Conservation (phyloP, 768 basidiomycete genomes). For the Sporobolomyces roseus region DNA sequence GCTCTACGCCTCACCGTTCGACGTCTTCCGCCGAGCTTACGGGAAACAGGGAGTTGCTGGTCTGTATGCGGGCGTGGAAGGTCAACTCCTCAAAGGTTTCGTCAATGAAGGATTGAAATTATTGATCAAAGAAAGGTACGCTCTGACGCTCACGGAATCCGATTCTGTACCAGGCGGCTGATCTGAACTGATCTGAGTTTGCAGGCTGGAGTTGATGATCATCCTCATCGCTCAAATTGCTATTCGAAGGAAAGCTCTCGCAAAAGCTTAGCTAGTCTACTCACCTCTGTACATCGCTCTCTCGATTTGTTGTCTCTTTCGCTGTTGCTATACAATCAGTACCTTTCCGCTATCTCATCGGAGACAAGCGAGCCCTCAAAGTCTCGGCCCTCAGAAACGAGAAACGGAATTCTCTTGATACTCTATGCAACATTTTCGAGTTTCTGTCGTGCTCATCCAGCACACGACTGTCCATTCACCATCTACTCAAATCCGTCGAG, state of each 20-base stretch:
- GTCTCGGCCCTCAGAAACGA: not conserved
- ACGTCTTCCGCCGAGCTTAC: constrained; percentile 41
- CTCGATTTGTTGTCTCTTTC: too few species aligned
- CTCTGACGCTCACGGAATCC: not conserved
- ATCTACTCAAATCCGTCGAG: too few species aligned
- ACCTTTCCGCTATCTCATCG: too few species aligned
- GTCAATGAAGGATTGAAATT: constrained; percentile 61
- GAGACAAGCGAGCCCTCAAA: too few species aligned
- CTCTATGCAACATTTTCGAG: too few species aligned
- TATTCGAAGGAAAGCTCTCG: not conserved
- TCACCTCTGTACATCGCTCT: too few species aligned
- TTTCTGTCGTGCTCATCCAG: too few species aligned
- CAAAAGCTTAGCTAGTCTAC: not conserved
- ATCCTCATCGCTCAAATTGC: constrained; percentile 8
- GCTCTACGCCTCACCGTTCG: constrained; percentile 36
- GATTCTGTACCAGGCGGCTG: not conserved
- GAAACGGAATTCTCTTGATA: too few species aligned
- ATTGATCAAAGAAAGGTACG: constrained; percentile 58
- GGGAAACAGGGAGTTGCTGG: constrained; percentile 49
- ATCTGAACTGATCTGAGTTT: not conserved
- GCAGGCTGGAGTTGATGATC: constrained; percentile 8
- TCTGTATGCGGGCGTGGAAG: constrained; percentile 44
- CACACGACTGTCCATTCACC: too few species aligned
- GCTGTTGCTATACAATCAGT: too few species aligned
- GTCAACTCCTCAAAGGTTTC: constrained; percentile 53